phyloP scores from a whole-genome alignment of 1,284 basidiomycete genomes.

The Cutaneotrichosporon cavernicola region DNA sequence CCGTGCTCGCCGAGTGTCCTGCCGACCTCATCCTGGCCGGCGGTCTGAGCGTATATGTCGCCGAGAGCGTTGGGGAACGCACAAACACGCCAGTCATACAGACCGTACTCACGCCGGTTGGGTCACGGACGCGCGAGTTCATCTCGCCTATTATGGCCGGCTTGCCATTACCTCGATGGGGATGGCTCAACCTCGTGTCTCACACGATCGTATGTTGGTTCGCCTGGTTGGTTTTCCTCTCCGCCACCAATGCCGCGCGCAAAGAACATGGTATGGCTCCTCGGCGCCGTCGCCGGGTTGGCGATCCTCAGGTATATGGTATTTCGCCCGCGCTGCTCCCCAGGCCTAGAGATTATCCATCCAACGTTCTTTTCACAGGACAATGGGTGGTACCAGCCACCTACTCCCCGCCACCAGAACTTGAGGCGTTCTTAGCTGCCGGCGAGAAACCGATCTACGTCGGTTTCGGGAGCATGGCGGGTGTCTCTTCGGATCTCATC shows the following conservation, averaged over 20 bases:
- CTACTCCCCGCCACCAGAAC: not conserved
- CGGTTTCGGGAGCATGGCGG: constrained; percentile 10
- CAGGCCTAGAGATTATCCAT: not conserved
- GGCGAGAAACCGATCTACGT: constrained; percentile 4
- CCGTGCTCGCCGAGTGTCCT: not conserved
- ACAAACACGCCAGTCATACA: not conserved
- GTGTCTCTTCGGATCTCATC: not conserved
- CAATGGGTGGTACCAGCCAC: not conserved
- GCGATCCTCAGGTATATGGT: constrained; percentile 2
- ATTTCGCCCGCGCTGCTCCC: constrained; percentile 3
- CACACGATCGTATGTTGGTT: not conserved
- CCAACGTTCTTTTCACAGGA: not conserved
- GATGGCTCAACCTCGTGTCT: constrained; percentile 1
- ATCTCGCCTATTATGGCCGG: not conserved
- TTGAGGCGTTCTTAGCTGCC: not conserved
- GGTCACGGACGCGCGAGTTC: not conserved
- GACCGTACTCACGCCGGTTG: not conserved
- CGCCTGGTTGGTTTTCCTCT: not conserved
- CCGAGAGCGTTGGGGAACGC: not conserved
- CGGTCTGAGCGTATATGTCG: not conserved
- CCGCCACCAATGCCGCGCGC: constrained; percentile 3
- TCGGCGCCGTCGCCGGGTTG: not conserved
- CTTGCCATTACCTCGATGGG: not conserved
- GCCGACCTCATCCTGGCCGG: constrained; percentile 1
- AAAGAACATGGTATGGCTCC: not conserved